Percentiles rank a stretch among this genome's conserved stretches.
phyloP scores from a whole-genome alignment of 2,329 filamentous ascomycete genomes.

The Aspergillus sojae region DNA sequence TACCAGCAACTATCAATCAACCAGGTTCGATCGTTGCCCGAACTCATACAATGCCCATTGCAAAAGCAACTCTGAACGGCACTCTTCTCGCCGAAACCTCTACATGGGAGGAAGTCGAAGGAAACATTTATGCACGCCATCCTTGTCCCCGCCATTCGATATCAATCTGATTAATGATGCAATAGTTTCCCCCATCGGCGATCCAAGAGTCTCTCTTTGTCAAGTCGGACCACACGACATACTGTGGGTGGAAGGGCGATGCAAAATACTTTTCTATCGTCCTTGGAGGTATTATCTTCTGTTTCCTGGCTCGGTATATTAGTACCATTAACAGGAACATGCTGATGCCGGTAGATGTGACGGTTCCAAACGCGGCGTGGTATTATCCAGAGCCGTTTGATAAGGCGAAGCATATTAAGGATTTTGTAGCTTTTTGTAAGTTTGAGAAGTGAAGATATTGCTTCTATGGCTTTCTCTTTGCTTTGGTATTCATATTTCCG shows the following conservation, averaged over 20 bases:
- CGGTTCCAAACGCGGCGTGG: constrained; percentile 60
- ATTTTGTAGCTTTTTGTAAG: constrained; percentile 63
- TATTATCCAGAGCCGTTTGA: constrained; percentile 58
- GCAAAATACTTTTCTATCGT: constrained; percentile 60
- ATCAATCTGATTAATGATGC: background rate
- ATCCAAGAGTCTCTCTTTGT: constrained; percentile 49
- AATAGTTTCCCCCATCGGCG: constrained; percentile 49
- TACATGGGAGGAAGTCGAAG: constrained; percentile 59
- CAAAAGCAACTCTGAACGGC: constrained; percentile 54
- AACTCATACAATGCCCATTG: constrained; percentile 33
- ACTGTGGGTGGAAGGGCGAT: constrained; percentile 61
- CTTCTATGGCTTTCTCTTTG: background rate
- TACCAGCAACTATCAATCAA: no score
- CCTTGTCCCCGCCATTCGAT: background rate
- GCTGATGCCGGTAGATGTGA: constrained; percentile 40
- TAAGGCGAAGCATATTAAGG: constrained; percentile 54
- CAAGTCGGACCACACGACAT: constrained; percentile 51
- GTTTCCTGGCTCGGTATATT: no score
- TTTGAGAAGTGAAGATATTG: background rate
- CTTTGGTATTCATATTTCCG: background rate
- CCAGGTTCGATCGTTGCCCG: background rate
- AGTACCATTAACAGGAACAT: background rate
- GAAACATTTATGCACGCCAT: constrained; percentile 40
- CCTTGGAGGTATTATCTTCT: constrained; percentile 48
- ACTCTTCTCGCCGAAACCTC: constrained; percentile 54